These are phyloP conservation scores for Ophiosphaerella korrae DNA, from an alignment of 2,329 filamentous ascomycete genomes.

Conservation along the genomic window DNA sequence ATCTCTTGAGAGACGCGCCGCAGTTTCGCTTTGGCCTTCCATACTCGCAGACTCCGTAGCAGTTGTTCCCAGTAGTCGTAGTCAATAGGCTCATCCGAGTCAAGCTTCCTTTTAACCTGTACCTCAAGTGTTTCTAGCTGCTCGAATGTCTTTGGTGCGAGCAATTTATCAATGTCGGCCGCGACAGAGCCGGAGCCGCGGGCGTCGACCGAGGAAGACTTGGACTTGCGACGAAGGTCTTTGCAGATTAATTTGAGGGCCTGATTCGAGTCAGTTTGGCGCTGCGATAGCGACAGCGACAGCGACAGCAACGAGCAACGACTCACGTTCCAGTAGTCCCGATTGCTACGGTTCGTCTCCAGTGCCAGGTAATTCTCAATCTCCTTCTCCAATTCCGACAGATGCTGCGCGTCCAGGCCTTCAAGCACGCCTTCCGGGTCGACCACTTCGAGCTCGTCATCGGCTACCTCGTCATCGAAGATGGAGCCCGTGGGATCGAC, in stretches of 20 bases:
- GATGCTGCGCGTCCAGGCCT: constrained; percentile 67
- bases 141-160: constrained; percentile 82
- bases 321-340: constrained; percentile 81
- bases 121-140: constrained; percentile 85
- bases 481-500: constrained; percentile 81
- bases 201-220: constrained; percentile 66
- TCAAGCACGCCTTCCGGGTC: constrained; percentile 83
- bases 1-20: constrained; percentile 78
- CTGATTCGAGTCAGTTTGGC: constrained; percentile 45
- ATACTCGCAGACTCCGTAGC: constrained; percentile 80
- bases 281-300: constrained; percentile 22
- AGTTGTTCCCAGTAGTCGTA: constrained; percentile 98
- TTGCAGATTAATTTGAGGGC: constrained; percentile 84
- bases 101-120: constrained; percentile 84
- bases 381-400: constrained; percentile 79
- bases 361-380: constrained; percentile 80
- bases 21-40: constrained; percentile 89
- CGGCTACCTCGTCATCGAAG: constrained; percentile 81
- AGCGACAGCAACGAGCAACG: constrained; percentile 6
- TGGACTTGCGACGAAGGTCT: constrained; percentile 71
- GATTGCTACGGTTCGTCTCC: constrained; percentile 77
- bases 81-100: constrained; percentile 89
- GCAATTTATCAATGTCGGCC: constrained; percentile 83
- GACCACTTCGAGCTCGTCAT: constrained; percentile 74
- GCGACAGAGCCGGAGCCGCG: constrained; percentile 82